phyloP scores from a whole-genome alignment of 495 filamentous ascomycete genomes.

The Talaromyces trachyspermus region DNA sequence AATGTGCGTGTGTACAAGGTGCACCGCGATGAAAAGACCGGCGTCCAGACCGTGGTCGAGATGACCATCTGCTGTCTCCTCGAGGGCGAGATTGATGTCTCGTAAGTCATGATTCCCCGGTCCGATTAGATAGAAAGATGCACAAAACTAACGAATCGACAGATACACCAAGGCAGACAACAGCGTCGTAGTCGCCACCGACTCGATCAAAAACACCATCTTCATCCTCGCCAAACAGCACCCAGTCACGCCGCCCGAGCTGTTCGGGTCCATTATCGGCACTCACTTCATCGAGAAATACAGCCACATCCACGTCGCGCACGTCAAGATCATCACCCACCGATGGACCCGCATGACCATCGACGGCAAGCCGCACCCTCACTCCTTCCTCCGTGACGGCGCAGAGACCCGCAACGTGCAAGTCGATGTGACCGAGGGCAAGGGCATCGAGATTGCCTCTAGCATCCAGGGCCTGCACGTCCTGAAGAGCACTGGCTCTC shows the following conservation, averaged over 20 bases:
- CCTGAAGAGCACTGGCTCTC: conserved; percentile 94
- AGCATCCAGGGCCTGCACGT: conserved; percentile 71
- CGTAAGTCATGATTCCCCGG: conserved; percentile 44
- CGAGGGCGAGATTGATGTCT: conserved; percentile 83
- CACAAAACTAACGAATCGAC: not conserved
- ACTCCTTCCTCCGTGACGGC: conserved; percentile 89
- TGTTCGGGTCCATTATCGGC: conserved; percentile 77
- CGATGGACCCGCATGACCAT: conserved; percentile 87
- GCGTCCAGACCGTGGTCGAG: conserved; percentile 78
- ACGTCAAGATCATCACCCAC: conserved; percentile 75
- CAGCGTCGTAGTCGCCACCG: conserved; percentile 89
- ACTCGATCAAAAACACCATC: conserved; percentile 96
- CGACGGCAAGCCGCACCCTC: conserved; percentile 88
- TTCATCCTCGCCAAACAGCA: conserved; percentile 92
- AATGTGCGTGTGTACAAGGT: conserved; percentile 98
- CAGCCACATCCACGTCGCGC: conserved; percentile 73
- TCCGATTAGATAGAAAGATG: not conserved
- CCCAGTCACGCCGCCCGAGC: conserved; percentile 87
- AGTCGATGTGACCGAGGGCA: conserved; percentile 43
- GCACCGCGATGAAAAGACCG: conserved; percentile 64
- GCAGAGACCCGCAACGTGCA: conserved; percentile 64
- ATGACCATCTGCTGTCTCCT: conserved; percentile 90
- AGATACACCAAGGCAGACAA: conserved; percentile 94
- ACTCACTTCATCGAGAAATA: conserved; percentile 86
- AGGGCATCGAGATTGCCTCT: conserved; percentile 66